Base-by-base conservation (phyloP, 108 stramenopile species). In the Cylindrotheca fusiformis region DNA sequence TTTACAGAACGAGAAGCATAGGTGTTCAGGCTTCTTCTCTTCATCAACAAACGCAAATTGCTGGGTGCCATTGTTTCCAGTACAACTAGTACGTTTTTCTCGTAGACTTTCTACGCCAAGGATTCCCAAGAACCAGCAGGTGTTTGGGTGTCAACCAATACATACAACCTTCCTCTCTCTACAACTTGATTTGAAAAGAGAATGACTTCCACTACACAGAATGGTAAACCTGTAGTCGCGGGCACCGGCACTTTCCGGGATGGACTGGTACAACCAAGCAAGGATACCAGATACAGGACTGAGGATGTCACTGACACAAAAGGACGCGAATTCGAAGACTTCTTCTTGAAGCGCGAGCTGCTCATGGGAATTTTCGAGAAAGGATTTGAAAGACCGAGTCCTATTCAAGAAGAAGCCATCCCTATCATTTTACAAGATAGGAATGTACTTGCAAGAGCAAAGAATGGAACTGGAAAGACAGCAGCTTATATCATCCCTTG, bases 301-400 rank as follows among this genome's bases (percentile, higher is more conserved):
- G 93, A 96, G 73, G 97, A 97, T 77, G 95, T 97, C 54, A 97
- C 95, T 26, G 87, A 90, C 56, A 97, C 97, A 22, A 95, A 95
- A 63, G 97, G 97, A 33, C 83, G 97, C 59, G 97, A 97, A 36
- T 99, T 99, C 67, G 96, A 97, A 84, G 98, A 99, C 72, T 98
- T 97, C 74, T 97, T 94, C 67, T 81, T 96, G 57, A 91, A 94
- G 79, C 80, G 90, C 48, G 97, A 97, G 68, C 86, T 98, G 6
- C 76, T 99, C 44, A 98, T 97, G 97, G 99, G 97, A 31, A 98
- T 99, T 48, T 98, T 97, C 69, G 97, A 99, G 76, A 97, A 97
- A 82, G 98, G 98, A 19, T 99, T 98, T 53, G 98, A 99, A 67
- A 86, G 92, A 62, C 99, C 99, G n/a, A 88, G 87, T 32, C 97